Evolutionary conservation across 1,139 yeast species (phyloP).

Genomic region (Chernovozyma sophiae-reginae): DNA sequence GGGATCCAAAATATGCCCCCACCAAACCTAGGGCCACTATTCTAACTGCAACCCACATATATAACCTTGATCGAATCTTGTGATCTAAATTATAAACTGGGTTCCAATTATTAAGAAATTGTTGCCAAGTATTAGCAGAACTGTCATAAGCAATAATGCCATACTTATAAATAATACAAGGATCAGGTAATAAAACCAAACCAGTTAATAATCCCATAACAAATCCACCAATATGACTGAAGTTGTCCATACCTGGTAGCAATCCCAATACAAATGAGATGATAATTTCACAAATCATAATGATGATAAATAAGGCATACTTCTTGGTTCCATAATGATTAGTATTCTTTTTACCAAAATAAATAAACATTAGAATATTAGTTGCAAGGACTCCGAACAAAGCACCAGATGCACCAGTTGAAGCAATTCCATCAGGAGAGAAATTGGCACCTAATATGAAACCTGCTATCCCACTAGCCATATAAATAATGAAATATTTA

Average conservation of each 20-base stretch:
- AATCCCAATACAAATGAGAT: conserved; percentile 63
- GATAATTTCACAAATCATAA: conserved; percentile 54
- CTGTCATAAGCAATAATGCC: conserved; percentile 40
- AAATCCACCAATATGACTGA: conserved; percentile 76
- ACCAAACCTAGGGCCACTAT: conserved; percentile 43
- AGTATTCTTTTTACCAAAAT: conserved; percentile 48
- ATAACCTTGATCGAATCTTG: conserved; percentile 32
- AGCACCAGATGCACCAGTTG: conserved; percentile 76
- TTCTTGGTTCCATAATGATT: conserved; percentile 41
- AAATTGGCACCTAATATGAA: conserved; percentile 69
- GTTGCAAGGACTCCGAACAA: conserved; percentile 67
- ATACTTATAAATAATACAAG: conserved; percentile 44
- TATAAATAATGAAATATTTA: conserved; percentile 53
- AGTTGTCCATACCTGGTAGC: conserved; percentile 72
- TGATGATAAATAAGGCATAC: conserved; percentile 40
- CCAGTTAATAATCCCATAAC: conserved; percentile 57
- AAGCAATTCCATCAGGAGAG: conserved; percentile 65
- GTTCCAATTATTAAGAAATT: conserved; percentile 41
- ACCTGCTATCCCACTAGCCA: conserved; percentile 64
- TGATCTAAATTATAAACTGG: conserved; percentile 33
- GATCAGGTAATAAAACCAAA: conserved; percentile 54
- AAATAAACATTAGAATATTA: conserved; percentile 54
- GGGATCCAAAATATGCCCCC: conserved; percentile 47
- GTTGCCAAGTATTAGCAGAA: conserved; percentile 35
- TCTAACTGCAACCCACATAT: conserved; percentile 51